Conservation (phyloP, 352 stramenopile genomes). For the Pythium chondricola region DNA sequence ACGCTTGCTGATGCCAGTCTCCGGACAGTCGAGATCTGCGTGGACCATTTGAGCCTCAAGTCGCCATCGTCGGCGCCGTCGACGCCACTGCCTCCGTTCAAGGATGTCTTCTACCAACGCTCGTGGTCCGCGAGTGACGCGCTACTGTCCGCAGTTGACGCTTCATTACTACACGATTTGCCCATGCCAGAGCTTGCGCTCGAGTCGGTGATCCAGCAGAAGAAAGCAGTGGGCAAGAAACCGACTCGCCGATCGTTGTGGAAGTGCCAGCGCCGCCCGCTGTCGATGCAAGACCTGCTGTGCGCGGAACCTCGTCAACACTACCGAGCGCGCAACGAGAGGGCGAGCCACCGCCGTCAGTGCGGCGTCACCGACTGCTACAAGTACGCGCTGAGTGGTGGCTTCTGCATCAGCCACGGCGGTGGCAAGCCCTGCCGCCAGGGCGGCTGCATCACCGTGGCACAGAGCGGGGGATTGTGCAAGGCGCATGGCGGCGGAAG, state of each 20-base stretch:
- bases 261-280: conserved; percentile 23
- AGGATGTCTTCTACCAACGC: too few species aligned
- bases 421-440: conserved; percentile 68
- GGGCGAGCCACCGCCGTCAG: conserved; percentile 43
- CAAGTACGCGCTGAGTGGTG: conserved; percentile 64
- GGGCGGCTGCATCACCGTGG: conserved; percentile 54
- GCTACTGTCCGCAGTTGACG: too few species aligned
- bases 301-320: conserved; percentile 18
- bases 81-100: too few species aligned
- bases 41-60: too few species aligned
- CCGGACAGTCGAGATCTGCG: too few species aligned
- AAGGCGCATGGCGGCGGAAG: conserved; percentile 81
- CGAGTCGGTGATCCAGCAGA: background rate
- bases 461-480: conserved; percentile 74
- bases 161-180: background rate
- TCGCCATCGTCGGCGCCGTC: too few species aligned
- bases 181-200: background rate
- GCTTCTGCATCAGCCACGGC: conserved; percentile 70
- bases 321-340: conserved; percentile 14
- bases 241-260: conserved; percentile 1
- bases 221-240: conserved; percentile 21
- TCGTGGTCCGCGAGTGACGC: too few species aligned
- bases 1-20: too few species aligned
- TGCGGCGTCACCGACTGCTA: conserved; percentile 45
- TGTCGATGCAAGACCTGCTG: conserved; percentile 53